Base-by-base conservation (phyloP, 768 basidiomycete species). In the Termitomyces sp. region DNA sequence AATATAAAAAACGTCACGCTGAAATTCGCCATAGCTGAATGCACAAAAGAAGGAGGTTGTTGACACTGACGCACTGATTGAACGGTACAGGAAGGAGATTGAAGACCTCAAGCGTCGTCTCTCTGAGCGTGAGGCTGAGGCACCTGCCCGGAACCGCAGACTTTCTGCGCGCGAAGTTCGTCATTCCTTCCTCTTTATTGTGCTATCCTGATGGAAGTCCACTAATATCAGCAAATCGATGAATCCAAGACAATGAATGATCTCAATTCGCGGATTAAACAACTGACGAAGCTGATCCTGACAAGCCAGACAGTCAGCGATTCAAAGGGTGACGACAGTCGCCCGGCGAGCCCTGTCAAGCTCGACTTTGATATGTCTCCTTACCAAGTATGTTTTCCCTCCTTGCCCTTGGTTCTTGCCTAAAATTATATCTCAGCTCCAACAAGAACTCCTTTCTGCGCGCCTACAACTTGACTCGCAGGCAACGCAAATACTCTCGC, bases 41-140 rank as follows among this genome's bases (percentile, higher is more conserved):
- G 95, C 95, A 3, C 86, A 90, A 75, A 94, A 93, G 86, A 95
- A 93, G 71, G 95, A 97, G 71, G 79, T 98, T 12, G 85, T 97
- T 4, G 93, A 97, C 65, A 94, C 93, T 0, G 92, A 95, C 61
- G 95, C 94, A 0, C 80, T 97, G 43, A 91, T 99, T 62, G 93
- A 96, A 75, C 83, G 93, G 53, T 98, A 98, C 70, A 84, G 92
- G 64, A 91, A 90, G 66, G 94, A 98, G 74, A 96, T 99, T 56
- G 95, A 95, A 51, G 89, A 91, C 44, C 84, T 99, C 55, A 91
- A 88, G 76, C 75, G 71, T 2, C 82, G 92, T 44, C 78, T 95
- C 44, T 74, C 79, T 14, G 89, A 91, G 62, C 77, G 85, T 41
- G 88, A 91, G 69, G 81, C 83, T 9, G 87, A 87, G 53, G 86